A percentile compares a stretch with the other conserved stretches of the same genome.
These are phyloP conservation scores for Ensete glaucum DNA, from an alignment of 176 grass and related monocot genomes.

Conservation along the genomic window DNA sequence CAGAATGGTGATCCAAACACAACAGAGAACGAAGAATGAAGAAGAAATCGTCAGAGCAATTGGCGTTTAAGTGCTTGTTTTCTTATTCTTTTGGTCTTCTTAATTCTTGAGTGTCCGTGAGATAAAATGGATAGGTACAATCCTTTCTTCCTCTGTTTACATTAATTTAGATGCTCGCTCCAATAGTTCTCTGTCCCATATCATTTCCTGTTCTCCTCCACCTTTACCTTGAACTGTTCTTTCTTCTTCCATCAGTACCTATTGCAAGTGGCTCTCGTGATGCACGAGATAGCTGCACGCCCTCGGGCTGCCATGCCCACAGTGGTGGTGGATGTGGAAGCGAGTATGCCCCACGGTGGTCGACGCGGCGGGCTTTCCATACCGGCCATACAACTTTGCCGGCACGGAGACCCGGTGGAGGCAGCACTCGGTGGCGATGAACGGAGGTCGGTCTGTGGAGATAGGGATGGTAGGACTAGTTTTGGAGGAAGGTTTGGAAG, in stretches of 20 bases:
- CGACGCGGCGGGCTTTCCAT: not conserved
- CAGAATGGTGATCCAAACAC: too few species aligned
- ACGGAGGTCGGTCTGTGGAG: not conserved
- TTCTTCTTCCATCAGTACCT: not conserved
- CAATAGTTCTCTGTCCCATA: too few species aligned
- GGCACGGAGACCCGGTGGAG: constrained; percentile 18
- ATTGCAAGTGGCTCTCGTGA: constrained; percentile 32
- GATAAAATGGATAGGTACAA: too few species aligned
- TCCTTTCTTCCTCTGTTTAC: too few species aligned
- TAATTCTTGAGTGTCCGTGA: too few species aligned
- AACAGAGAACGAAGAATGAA: too few species aligned
- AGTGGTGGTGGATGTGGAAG: constrained; percentile 7
- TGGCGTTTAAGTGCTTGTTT: too few species aligned
- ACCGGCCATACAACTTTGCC: constrained; percentile 13
- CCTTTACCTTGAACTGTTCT: too few species aligned
- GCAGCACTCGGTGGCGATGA: constrained; percentile 2
- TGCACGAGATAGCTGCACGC: constrained; percentile 32
- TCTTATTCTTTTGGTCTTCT: too few species aligned
- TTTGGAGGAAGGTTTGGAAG: not conserved
- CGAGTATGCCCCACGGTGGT: not conserved
- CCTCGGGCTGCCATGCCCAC: constrained; percentile 3
- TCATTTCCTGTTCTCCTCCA: too few species aligned
- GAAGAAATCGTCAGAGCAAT: too few species aligned
- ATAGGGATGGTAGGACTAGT: not conserved
- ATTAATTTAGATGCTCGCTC: too few species aligned